Percentiles rank a stretch among this genome's conserved stretches.
phyloP scores from a whole-genome alignment of 2,329 filamentous ascomycete genomes.

The Sclerotinia spermophila region DNA sequence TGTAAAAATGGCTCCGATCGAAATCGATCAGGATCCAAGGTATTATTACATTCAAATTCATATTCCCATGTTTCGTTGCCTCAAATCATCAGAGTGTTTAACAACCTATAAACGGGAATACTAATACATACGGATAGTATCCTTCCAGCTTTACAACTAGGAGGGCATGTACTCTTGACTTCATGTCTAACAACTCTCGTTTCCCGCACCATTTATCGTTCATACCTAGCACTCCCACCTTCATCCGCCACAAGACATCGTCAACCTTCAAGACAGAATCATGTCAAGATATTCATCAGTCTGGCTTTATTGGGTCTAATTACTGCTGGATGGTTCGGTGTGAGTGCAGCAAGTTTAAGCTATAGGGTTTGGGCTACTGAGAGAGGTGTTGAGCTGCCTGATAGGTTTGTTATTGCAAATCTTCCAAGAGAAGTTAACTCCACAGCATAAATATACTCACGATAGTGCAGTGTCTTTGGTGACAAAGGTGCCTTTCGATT shows the following conservation, averaged over 20 bases:
- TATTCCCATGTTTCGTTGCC: neutral
- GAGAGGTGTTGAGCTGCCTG: slow-evolving; percentile 40
- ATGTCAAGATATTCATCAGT: slow-evolving; percentile 41
- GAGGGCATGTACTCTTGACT: slow-evolving; percentile 24
- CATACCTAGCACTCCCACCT: slow-evolving; percentile 36
- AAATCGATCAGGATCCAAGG: slow-evolving; percentile 17
- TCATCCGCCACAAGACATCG: slow-evolving; percentile 40
- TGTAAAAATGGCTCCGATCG: slow-evolving; percentile 18
- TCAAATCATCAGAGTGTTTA: slow-evolving; percentile 9
- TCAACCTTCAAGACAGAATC: slow-evolving; percentile 31
- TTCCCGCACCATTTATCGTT: slow-evolving; percentile 31
- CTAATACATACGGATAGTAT: slow-evolving; percentile 6
- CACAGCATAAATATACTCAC: slow-evolving; percentile 13
- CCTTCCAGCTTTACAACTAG: slow-evolving; percentile 23
- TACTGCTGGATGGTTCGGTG: slow-evolving; percentile 44
- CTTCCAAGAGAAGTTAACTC: slow-evolving; percentile 8
- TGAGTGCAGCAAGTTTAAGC: slow-evolving; percentile 44
- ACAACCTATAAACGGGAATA: slow-evolving; percentile 1
- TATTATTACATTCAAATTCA: slow-evolving; percentile 8
- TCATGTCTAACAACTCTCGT: slow-evolving; percentile 28
- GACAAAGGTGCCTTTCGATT: slow-evolving; percentile 34
- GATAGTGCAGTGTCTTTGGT: slow-evolving; percentile 32
- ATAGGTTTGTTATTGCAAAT: slow-evolving; percentile 34
- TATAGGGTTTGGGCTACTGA: slow-evolving; percentile 50
- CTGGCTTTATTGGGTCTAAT: slow-evolving; percentile 47